Percentiles rank a stretch among this genome's conserved stretches.
Conservation (phyloP, 2,329 filamentous ascomycete genomes). For the Gliomastix tumulicola region DNA sequence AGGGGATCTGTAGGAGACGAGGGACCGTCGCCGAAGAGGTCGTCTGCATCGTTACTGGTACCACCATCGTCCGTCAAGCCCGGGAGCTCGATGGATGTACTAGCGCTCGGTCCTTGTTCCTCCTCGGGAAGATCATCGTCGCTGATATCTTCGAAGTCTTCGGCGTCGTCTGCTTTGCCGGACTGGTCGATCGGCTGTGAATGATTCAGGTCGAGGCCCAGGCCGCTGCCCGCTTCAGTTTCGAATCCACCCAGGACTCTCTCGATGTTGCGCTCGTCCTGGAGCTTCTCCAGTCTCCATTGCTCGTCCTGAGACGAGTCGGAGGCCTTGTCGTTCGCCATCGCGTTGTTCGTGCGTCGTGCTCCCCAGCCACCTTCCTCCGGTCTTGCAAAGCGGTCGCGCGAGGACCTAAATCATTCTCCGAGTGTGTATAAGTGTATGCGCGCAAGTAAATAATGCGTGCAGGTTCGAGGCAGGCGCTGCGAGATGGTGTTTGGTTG, state of each 20-base stretch:
- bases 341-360: too few relatives aligned
- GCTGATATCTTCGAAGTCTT: conserved; percentile 86
- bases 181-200: conserved; percentile 52
- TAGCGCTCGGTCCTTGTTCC: conserved; percentile 36
- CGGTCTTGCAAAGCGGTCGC: too few relatives aligned
- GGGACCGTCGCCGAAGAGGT: conserved; percentile 61
- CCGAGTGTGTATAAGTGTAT: too few relatives aligned
- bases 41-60: conserved; percentile 54
- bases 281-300: conserved; percentile 15
- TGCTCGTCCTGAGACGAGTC: neutral
- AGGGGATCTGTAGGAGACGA: conserved; percentile 39
- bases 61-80: conserved; percentile 53
- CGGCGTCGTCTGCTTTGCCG: conserved; percentile 85
- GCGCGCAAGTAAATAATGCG: too few relatives aligned
- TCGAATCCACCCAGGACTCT: conserved; percentile 2
- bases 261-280: conserved; percentile 19
- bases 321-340: too few relatives aligned
- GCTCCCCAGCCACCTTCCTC: too few relatives aligned
- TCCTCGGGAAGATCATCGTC: conserved; percentile 88
- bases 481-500: neutral
- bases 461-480: neutral
- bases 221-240: neutral
- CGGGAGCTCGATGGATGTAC: conserved; percentile 39
- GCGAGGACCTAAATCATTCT: too few relatives aligned
- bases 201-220: too few relatives aligned